A percentile compares a stretch with the other conserved stretches of the same genome.
These are phyloP conservation scores for Arabidopsis arenosa DNA, from an alignment of 345 rosid genomes.

Conservation along the genomic window DNA sequence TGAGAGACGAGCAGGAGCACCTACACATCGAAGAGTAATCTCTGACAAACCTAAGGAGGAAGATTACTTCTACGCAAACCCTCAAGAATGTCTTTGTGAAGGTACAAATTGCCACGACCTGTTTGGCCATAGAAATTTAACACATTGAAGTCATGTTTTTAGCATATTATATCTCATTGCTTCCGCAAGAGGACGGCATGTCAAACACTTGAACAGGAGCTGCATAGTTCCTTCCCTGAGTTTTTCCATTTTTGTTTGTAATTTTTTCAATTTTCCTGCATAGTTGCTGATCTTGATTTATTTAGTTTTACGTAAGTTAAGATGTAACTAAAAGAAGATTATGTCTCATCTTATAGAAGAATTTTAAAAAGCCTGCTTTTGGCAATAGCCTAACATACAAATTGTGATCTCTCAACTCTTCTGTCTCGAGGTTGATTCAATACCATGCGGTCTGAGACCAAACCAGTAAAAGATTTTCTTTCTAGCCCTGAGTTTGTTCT, in stretches of 20 bases:
- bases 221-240: conserved; percentile 33
- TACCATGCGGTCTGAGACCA: conserved; percentile 29
- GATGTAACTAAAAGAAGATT: conserved; percentile 47
- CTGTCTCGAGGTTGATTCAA: conserved; percentile 10
- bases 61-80: conserved; percentile 97
- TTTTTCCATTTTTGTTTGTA: conserved; percentile 43
- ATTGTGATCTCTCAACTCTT: conserved; percentile 26
- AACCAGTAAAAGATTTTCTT: conserved; percentile 5
- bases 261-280: conserved; percentile 41
- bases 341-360: conserved; percentile 43
- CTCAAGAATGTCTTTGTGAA: conserved; percentile 91
- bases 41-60: conserved; percentile 94
- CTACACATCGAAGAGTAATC: conserved; percentile 60
- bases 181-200: conserved; percentile 38
- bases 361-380: conserved; percentile 31
- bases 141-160: conserved; percentile 32
- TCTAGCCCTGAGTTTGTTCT: conserved; percentile 35
- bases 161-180: conserved; percentile 36
- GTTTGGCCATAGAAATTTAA: conserved; percentile 48
- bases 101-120: conserved; percentile 64
- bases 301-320: conserved; percentile 41
- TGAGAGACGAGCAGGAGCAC: conserved; percentile 78
- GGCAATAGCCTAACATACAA: conserved; percentile 40
- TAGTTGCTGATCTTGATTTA: conserved; percentile 44
- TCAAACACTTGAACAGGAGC: conserved; percentile 35